Base-by-base conservation (phyloP, 768 basidiomycete genomes). In the Daedaleopsis sinensis region DNA sequence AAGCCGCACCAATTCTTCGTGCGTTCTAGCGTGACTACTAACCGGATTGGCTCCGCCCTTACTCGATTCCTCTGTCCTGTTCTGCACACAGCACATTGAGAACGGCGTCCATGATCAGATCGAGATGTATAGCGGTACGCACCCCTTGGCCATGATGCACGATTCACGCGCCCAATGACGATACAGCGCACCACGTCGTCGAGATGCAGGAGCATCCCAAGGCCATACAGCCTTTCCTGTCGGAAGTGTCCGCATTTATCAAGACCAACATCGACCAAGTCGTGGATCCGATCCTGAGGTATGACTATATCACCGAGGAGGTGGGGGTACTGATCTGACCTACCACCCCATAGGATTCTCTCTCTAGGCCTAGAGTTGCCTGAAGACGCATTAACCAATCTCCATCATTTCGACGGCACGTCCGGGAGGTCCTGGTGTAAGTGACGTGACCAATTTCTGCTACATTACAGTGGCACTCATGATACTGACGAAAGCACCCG, bases 101-200 rank as follows among this genome's bases (percentile, higher is more conserved):
- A 78, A 77, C 11, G 86, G 86, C 5, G 80, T 88, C 36, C 78
- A 71, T n/a, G 87, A 88, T 65, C 84, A 86, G 65, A 62, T 86
- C 16, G 86, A 88, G 66, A 76, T 81, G 55, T 87, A 88, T 64
- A 85, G 83, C 62, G 77, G 86, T 87, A 60, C 55, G 81, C 64
- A 13, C 37, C 32, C 54, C n/a, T 13, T 44, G 39, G 3, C 39
- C 3, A 18, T 10, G 10, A 42, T 42, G 39, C 39, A 42, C 3
- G 39, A 42, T 4, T 18, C 3, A 2, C 18, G 3, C 39, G 7
- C 39, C 11, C 10, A 3, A 42, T 12, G n/a, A 11, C 39, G 11
- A 32, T 21, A 1, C 39, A 87, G 86, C 85, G 59, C 79, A 86
- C 61, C 76, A 79, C 38, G 78, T 83, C 55, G 71, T 82, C 36